Conservation (phyloP, 1,284 basidiomycete genomes). For the Cryptococcus amylolentus region DNA sequence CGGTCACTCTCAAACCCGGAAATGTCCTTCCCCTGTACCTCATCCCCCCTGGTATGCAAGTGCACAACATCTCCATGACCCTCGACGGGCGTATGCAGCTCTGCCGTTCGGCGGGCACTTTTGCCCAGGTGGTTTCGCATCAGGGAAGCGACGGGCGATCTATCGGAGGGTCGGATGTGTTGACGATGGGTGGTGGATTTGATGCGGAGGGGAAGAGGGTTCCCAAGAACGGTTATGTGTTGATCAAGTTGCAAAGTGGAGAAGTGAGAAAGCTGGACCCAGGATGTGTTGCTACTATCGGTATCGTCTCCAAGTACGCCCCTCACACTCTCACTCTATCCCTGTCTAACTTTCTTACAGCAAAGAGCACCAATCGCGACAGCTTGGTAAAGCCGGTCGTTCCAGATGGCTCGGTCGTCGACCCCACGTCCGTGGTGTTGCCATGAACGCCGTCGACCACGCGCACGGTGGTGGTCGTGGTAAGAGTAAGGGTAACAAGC, state of each 20-base stretch:
- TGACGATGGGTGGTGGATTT: conserved; percentile 35
- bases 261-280: conserved; percentile 84
- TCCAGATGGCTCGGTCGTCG: conserved; percentile 81
- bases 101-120: conserved; percentile 84
- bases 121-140: conserved; percentile 74
- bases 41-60: conserved; percentile 85
- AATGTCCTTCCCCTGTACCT: conserved; percentile 89
- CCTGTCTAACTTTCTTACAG: conserved; percentile 19
- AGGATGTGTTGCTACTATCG: conserved; percentile 83
- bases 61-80: conserved; percentile 79
- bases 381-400: conserved; percentile 88
- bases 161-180: conserved; percentile 38
- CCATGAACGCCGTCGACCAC: conserved; percentile 98
- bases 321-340: background rate
- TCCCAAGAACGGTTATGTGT: conserved; percentile 47
- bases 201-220: conserved; percentile 24
- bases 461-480: conserved; percentile 94
- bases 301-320: conserved; percentile 77
- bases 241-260: conserved; percentile 85
- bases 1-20: conserved; percentile 80
- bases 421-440: conserved; percentile 90
- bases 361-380: conserved; percentile 78
- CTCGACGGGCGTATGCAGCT: conserved; percentile 76
- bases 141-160: conserved; percentile 51
- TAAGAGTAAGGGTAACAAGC: conserved; percentile 93